A percentile compares a stretch with the other conserved stretches of the same genome.
phyloP scores from a whole-genome alignment of 2,329 filamentous ascomycete species.

The Rachicladosporium sp. region DNA sequence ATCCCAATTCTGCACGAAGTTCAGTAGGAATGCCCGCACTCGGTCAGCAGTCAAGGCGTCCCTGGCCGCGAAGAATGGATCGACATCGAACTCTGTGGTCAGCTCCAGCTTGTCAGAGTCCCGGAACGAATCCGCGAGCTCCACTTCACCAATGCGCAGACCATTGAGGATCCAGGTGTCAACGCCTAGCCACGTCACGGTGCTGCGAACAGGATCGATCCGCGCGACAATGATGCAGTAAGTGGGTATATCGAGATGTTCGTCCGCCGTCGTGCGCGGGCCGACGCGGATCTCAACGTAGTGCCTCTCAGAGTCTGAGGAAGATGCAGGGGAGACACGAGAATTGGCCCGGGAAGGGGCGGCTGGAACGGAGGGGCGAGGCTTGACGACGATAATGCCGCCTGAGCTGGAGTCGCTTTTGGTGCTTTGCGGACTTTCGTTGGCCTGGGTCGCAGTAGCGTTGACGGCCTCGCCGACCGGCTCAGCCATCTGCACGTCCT shows the following conservation, averaged over 20 bases:
- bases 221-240: conserved; percentile 3
- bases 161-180: conserved; percentile 4
- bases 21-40: background rate
- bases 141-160: conserved; percentile 1
- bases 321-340: no score
- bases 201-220: background rate
- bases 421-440: no score
- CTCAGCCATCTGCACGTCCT: no score
- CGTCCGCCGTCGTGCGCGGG: conserved; percentile 2
- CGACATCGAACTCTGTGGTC: conserved; percentile 2
- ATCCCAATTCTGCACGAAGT: background rate
- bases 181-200: conserved; percentile 1
- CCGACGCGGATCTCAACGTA: conserved; percentile 2
- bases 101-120: background rate
- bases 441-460: no score
- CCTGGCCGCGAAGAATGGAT: conserved; percentile 3
- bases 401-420: no score
- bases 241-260: conserved; percentile 1
- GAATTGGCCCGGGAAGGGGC: no score
- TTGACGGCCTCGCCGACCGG: no score
- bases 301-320: no score
- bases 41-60: background rate
- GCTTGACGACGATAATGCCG: no score
- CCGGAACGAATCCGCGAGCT: background rate
- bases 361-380: no score